Base-by-base conservation (phyloP, 1,284 basidiomycete genomes). In the Dichomitus squalens region DNA sequence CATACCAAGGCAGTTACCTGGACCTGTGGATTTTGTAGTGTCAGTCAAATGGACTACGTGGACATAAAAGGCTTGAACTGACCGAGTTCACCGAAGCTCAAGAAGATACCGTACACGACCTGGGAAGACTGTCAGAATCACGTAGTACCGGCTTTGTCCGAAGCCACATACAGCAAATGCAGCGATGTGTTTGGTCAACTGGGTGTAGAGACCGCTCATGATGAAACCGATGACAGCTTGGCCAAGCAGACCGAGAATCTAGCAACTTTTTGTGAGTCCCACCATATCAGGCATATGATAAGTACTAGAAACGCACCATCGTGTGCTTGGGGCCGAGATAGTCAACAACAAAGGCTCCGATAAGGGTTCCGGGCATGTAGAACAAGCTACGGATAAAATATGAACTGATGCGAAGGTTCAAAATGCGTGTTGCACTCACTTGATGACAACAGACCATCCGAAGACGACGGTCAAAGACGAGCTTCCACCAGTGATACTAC, bases 31-130 rank as follows among this genome's bases (percentile, higher is more conserved):
- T 11, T 33, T 6, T n/a, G 14, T 31, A 2, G 8, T 18, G 27
- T 47, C n/a, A 47, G 29, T 16, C 27, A 47, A 11, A 21, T 29
- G 27, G 1, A n/a, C 7, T 9, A 16, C 11, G 11, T 31, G 27
- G 14, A 21, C 4, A 33, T n/a, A n/a, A 3, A 29, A 18, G 8
- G 18, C 29, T 33, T n/a, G 41, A 12, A 21, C 44, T 27, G 18
- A 47, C 44, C 86, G 49, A 93, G 73, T 73, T 94, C 93, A 48
- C 93, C 94, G 60, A 93, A 90, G 64, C 84, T 87, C 55, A 96
- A 71, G 83, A 97, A 98, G 53, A 97, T 85, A 8, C 95, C 95
- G 67, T 96, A 97, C 8, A 97, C 76, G 41, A 95, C 61, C 61
- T 63, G 33, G 7, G 18, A 18, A 33, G 11, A 4, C 44, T 12